These are phyloP conservation scores for Mayamaea pseudoterrestris DNA, from an alignment of 108 stramenopile species.

Conservation along the genomic window DNA sequence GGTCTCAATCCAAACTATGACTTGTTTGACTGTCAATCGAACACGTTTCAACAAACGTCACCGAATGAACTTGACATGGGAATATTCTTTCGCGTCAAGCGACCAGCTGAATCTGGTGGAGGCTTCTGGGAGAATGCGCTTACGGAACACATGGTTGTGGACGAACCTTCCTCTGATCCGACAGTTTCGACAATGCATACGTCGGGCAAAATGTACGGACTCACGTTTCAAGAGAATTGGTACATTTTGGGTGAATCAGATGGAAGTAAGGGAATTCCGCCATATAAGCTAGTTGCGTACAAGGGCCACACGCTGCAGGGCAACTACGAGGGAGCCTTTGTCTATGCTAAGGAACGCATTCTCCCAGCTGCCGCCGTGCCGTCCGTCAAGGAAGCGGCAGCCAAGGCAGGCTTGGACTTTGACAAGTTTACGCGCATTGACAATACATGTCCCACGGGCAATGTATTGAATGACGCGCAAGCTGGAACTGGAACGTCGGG, in stretches of 20 bases:
- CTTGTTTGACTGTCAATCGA: conserved; percentile 89
- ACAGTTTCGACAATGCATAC: conserved; percentile 57
- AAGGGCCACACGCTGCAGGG: conserved; percentile 93
- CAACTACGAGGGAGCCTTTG: conserved; percentile 91
- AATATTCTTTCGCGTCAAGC: conserved; percentile 77
- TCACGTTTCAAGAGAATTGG: conserved; percentile 90
- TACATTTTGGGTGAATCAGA: conserved; percentile 76
- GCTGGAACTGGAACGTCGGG: conserved; percentile 76
- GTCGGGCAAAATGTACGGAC: conserved; percentile 88
- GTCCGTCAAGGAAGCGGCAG: conserved; percentile 66
- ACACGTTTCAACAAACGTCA: conserved; percentile 54
- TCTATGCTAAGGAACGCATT: conserved; percentile 72
- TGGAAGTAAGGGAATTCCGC: conserved; percentile 52
- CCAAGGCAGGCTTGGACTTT: conserved; percentile 65
- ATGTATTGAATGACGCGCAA: conserved; percentile 49
- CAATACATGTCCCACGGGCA: conserved; percentile 52
- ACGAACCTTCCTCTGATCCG: neutral
- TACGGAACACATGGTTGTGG: conserved; percentile 77
- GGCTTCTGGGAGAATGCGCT: conserved; percentile 87
- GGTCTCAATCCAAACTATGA: conserved; percentile 91
- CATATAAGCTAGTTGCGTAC: conserved; percentile 86
- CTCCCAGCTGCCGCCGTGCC: conserved; percentile 63
- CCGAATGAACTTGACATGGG: conserved; percentile 59
- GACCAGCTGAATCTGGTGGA: conserved; percentile 59
- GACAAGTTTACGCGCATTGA: conserved; percentile 58